Base-by-base conservation (phyloP, 2,329 filamentous ascomycete species). In the Colletotrichum magnum region DNA sequence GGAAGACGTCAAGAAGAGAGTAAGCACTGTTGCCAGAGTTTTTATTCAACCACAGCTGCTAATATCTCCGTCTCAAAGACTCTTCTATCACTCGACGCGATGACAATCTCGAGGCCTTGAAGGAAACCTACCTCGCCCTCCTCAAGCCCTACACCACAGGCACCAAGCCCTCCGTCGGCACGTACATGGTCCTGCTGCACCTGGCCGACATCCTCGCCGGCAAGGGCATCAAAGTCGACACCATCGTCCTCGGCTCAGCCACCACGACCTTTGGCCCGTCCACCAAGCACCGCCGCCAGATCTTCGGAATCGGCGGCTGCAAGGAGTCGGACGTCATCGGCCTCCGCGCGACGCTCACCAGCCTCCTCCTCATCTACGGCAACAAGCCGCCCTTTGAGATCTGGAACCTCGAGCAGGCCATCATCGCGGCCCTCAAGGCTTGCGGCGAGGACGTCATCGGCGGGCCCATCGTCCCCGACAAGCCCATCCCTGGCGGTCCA, bases 401-500 rank as follows among this genome's bases (percentile, higher is more conserved):
- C 48, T 52, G 62, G 70, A 70, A 71, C 51, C 47, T 74, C 24
- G 65, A 70, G 50, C 68, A 71, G 43, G 69, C 72, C 48, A 69
- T 74, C 58, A 69, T 60, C 52, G 68, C 72, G 18, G 70, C 71
- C 3, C 71, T 72, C 52, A 57, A 64, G 48, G 66, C 69, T 32
- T 74, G 72, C 58, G 36, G 52, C 16, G 36, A 71, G 32, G 64
- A 71, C 16, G 39, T 68, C 45, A 57, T 41, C 36, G 64, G 51
- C 36, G 43, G 70, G 1, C 59, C 59, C 51, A 68, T 75, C 52
- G 68, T 72, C 9, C 75, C 75, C 18, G 74, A 72, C 53, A 71
- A 69, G 26, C 62, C 74, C 28, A 59, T 77, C 64, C 76, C 78
- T 9, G 77, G 78, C 39, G 78, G 77, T 1, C 74, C 77, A 53